Evolutionary conservation across 768 basidiomycete species (phyloP).

Genomic region (Leucocoprinus birnbaumii): DNA sequence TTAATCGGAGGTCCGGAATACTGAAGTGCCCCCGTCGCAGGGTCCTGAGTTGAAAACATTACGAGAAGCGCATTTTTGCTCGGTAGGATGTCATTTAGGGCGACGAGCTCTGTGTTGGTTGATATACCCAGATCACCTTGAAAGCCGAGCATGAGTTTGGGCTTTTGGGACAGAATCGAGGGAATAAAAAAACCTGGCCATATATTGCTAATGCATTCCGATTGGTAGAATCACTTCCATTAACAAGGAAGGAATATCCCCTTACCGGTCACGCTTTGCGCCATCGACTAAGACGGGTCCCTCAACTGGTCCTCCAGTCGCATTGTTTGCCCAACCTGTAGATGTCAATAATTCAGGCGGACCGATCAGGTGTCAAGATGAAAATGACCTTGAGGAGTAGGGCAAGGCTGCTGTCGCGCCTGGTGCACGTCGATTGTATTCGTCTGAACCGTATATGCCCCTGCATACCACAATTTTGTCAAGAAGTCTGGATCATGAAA

Average conservation of each 20-base stretch:
- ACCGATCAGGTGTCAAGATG: too few relatives aligned
- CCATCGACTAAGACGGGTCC: slow-evolving; percentile 53
- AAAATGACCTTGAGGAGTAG: not conserved
- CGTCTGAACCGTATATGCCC: slow-evolving; percentile 53
- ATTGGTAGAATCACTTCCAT: not conserved
- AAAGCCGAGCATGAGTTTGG: not conserved
- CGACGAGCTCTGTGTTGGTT: slow-evolving; percentile 32
- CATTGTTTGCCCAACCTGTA: slow-evolving; percentile 50
- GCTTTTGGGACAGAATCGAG: not conserved
- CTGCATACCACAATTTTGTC: slow-evolving; percentile 53
- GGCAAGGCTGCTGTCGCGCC: slow-evolving; percentile 31
- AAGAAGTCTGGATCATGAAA: slow-evolving; percentile 43
- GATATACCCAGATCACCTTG: slow-evolving; percentile 42
- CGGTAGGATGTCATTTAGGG: slow-evolving; percentile 29
- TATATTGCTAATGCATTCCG: not conserved
- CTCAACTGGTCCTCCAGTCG: slow-evolving; percentile 41
- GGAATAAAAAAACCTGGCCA: slow-evolving; percentile 10
- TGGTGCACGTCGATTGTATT: slow-evolving; percentile 38
- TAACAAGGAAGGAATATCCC: not conserved
- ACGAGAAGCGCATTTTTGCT: slow-evolving; percentile 45
- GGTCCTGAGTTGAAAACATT: slow-evolving; percentile 46
- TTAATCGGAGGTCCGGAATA: slow-evolving; percentile 11
- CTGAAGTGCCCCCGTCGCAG: slow-evolving; percentile 14
- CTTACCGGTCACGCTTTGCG: slow-evolving; percentile 47
- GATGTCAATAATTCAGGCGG: too few relatives aligned